Evolutionary conservation across 768 basidiomycete species (phyloP), one percentile per base, ranked within the genome.

Genomic region (Trametes sanguinea): DNA sequence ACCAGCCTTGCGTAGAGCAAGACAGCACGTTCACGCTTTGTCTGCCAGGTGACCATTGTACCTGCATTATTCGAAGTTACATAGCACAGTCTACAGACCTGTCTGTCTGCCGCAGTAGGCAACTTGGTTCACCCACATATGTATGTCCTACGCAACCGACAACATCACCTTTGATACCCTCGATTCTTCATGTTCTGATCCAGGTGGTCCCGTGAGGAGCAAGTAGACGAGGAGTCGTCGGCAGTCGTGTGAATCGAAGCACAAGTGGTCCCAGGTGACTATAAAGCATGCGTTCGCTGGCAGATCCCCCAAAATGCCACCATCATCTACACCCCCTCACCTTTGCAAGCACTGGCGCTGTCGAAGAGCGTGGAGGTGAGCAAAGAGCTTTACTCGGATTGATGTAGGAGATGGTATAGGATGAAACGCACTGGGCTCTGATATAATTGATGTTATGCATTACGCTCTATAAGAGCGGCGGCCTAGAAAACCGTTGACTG

Each of bases 351-450:
- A 6, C 11, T 11, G 35, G 11, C n/a, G 22, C 5, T 10, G 22
- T 29, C 3, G 45, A 27, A 10, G 45, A 22, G 40, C 8, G 8
- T 27, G 32, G 3, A 48, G 51, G 51, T 47, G 45, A 60, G 51
- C 44, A 2, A 22, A 22, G 22, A 22, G 22, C 22, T 22, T 22
- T 22, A 1, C 22, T 22, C 22, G 22, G 22, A 22, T 22, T 22
- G 22, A 22, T 22, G 22, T 22, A 14, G 14, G 13, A 42, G 32
- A 46, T 61, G 53, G 52, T 43, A 43, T 32, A 40, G 63, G 83
- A 84, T 78, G 83, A 84, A 82, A 76, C 76, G 84, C 83, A 84
- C 83, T 85, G 84, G 83, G 83, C 84, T 85, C 83, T 83, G 83
- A 84, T n/a, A 33, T 83, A 13, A 2, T 33, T 73, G 83, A 80